Evolutionary conservation across 768 basidiomycete genomes (phyloP), one percentile per base, ranked within the genome.

Genomic region (Rhizopogon salebrosus): DNA sequence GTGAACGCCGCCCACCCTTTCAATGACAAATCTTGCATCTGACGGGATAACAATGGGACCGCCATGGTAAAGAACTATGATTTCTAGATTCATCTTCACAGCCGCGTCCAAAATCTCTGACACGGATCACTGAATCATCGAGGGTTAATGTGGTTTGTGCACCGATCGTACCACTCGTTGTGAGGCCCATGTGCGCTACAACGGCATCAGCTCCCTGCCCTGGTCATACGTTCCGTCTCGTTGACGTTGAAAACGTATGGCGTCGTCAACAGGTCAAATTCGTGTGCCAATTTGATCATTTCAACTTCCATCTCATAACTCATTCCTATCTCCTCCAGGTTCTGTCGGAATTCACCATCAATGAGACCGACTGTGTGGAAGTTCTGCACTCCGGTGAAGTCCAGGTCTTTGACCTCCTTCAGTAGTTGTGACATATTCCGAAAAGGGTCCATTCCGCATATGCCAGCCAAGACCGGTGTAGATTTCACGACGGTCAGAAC

Each of bases 281-380:
- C 53, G 31, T 58, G 62, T 22, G 62, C 64, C 35, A 57, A 34
- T 22, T 62, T 55, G 41, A 65, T 64, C 64, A 67, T 67, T 14
- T 65, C 66, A 9, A 68, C 66, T 37, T 68, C 67, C 31, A 57
- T 62, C 11, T 54, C 67, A 18, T 68, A 66, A 9, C 57, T 61
- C 65, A 66, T 66, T 2, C 60, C 59, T 11, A 64, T 65, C 43
- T 67, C 66, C 55, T 66, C 67, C 24, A 64, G 50, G 51, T 67
- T 62, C 31, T 57, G 65, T 14, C 67, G 59, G 42, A 66, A 68
- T 43, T 52, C 59, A 2, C 64, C 60, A 38, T 68, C 64, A 20
- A 68, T 66, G 52, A 64, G 26, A 5, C 62, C 60, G 6, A 62
- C 62, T 3, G 64, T 68, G 26, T 64, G 62, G 50, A 68, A 64